Evolutionary conservation across 2,329 filamentous ascomycete genomes (phyloP), one percentile per base, ranked within the genome.

Genomic region (Aspergillus felis): DNA sequence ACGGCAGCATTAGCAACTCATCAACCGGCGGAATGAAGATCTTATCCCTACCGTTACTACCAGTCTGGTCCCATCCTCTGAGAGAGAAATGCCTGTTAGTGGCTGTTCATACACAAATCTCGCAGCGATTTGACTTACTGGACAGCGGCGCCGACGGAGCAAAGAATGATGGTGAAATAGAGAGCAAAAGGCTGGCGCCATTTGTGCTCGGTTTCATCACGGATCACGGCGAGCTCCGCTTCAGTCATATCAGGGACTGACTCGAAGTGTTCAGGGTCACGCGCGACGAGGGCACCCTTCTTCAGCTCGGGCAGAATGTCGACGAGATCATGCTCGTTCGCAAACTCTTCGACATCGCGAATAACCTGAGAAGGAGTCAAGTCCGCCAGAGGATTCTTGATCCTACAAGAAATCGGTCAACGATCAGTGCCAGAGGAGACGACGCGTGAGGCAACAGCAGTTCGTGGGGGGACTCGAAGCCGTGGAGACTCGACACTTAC

Each of bases 81-180:
- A 55, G 29, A 25, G 14, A 49, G 27, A 46, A 59, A 25, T 57
- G 51, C 2, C 9, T 7, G 28, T 51, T 53, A 59, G 50, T 3
- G 10, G 10, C 14, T 24, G 10, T 8, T 6, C 24, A 8, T 9
- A 27, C 12, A 22, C 4, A 4, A 22, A 14, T 4, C 5, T 35
- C 32, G 32, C 32, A 51, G 24, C n/a, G 29, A 12, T 22, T 29
- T 7, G 42, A 73, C 78, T 58, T 68, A 74, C 72, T 84, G 81
- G 0, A 82, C 78, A 8, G 79, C 79, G 52, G 80, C 80, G 46
- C 78, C 81, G 48, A 83, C 74, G 1, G 80, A 82, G 64, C 79
- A 81, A 17, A 82, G 72, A 44, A 80, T 75, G 60, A 83, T 79
- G 8, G 79, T 81, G 56, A 78, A 75, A 64, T 82, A 82, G 7